Conservation (phyloP, 495 filamentous ascomycete species). For the Hypoxylon rickii region DNA sequence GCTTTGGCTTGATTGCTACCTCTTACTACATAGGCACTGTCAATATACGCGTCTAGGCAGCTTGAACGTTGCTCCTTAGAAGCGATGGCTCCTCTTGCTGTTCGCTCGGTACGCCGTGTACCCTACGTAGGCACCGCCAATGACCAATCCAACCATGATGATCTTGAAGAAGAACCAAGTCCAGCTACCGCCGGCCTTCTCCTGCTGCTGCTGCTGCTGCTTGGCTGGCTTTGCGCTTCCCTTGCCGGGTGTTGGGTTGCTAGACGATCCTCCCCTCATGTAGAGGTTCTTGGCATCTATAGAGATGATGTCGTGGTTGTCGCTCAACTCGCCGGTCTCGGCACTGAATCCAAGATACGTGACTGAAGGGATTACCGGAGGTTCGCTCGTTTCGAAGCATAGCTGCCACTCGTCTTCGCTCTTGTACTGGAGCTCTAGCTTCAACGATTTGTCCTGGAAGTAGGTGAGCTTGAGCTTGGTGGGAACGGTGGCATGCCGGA, state of each 20-base stretch:
- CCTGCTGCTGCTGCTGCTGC: slow-evolving; percentile 25
- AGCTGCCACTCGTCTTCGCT: slow-evolving; percentile 81
- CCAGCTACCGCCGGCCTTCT: slow-evolving; percentile 81
- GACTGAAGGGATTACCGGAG: slow-evolving; percentile 82
- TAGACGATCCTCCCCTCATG: slow-evolving; percentile 54
- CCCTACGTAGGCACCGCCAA: slow-evolving; percentile 78
- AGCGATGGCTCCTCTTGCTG: slow-evolving; percentile 76
- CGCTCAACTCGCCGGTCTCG: slow-evolving; percentile 93
- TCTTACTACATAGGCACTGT: slow-evolving; percentile 9
- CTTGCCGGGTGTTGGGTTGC: slow-evolving; percentile 46
- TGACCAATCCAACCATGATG: slow-evolving; percentile 70
- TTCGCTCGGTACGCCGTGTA: slow-evolving; percentile 75
- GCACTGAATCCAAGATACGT: slow-evolving; percentile 95
- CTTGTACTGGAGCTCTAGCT: slow-evolving; percentile 94
- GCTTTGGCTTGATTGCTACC: slow-evolving; percentile 15
- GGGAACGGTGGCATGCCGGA: slow-evolving; percentile 74
- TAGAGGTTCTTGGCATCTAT: slow-evolving; percentile 91
- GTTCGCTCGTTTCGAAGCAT: slow-evolving; percentile 79
- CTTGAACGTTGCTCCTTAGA: slow-evolving; percentile 53
- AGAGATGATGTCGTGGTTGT: slow-evolving; percentile 96
- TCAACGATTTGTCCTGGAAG: slow-evolving; percentile 93
- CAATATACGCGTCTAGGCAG: slow-evolving; percentile 1
- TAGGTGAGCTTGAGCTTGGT: slow-evolving; percentile 91
- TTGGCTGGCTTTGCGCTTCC: slow-evolving; percentile 43
- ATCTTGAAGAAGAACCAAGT: slow-evolving; percentile 90